Evolutionary conservation across 1,139 yeast genomes (phyloP).

Genomic region (Kodamaea fungicola): DNA sequence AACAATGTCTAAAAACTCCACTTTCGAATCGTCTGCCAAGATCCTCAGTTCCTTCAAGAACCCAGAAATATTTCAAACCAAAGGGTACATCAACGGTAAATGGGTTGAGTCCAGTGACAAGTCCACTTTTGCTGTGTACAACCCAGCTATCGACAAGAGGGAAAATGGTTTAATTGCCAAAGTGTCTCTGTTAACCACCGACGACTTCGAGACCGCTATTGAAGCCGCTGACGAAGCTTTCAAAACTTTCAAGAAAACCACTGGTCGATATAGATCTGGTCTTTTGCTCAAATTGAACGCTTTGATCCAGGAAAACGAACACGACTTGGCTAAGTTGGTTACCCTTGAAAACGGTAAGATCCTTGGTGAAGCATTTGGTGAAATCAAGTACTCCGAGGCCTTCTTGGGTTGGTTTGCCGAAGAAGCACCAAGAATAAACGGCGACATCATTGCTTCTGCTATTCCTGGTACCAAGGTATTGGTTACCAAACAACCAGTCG

Average conservation of each 20-base stretch:
- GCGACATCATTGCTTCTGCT: slow-evolving; percentile 23
- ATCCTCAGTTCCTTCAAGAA: slow-evolving; percentile 24
- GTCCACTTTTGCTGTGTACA: slow-evolving; percentile 37
- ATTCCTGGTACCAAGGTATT: slow-evolving; percentile 16
- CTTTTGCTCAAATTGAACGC: slow-evolving; percentile 30
- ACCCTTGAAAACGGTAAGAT: slow-evolving; percentile 35
- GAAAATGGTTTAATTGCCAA: slow-evolving; percentile 29
- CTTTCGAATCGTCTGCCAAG: slow-evolving; percentile 9
- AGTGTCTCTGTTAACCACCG: slow-evolving; percentile 33
- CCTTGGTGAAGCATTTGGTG: slow-evolving; percentile 30
- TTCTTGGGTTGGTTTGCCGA: slow-evolving; percentile 39
- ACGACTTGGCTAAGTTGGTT: slow-evolving; percentile 28
- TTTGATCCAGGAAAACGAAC: slow-evolving; percentile 23
- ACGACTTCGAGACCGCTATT: slow-evolving; percentile 39
- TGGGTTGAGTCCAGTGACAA: slow-evolving; percentile 28
- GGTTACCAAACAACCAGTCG: slow-evolving; percentile 43
- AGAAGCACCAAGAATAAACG: slow-evolving; percentile 33
- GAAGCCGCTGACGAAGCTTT: slow-evolving; percentile 37
- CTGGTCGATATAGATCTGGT: slow-evolving; percentile 38
- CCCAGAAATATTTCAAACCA: slow-evolving; percentile 30
- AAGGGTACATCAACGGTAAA: slow-evolving; percentile 42
- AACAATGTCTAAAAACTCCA: not conserved
- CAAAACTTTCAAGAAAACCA: slow-evolving; percentile 31
- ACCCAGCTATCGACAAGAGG: slow-evolving; percentile 40
- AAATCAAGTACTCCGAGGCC: slow-evolving; percentile 30